phyloP scores from a whole-genome alignment of 768 basidiomycete genomes.

The Favolaschia claudopus region DNA sequence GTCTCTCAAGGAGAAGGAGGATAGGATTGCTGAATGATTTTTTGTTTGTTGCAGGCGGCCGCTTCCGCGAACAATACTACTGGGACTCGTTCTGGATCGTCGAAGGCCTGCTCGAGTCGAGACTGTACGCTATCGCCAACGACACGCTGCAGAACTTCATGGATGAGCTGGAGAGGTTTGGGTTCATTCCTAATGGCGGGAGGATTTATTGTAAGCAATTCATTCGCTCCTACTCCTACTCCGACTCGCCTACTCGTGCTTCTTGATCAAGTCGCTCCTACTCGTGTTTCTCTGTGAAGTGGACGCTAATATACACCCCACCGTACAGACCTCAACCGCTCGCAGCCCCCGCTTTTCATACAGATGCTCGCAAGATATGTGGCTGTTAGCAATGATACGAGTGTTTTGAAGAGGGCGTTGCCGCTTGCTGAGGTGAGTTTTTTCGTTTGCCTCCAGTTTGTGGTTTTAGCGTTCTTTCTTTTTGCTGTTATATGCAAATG shows the following conservation, averaged over 20 bases:
- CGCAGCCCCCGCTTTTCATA: slow-evolving; percentile 92
- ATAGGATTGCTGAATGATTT: background rate
- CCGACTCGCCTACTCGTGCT: too few relatives aligned
- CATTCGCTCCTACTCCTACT: too few relatives aligned
- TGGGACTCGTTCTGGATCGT: slow-evolving; percentile 85
- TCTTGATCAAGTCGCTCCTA: too few relatives aligned
- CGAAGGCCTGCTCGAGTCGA: slow-evolving; percentile 84
- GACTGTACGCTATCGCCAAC: slow-evolving; percentile 76
- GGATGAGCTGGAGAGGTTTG: slow-evolving; percentile 85
- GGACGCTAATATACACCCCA: background rate
- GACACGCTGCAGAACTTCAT: slow-evolving; percentile 91
- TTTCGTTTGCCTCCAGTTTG: too few relatives aligned
- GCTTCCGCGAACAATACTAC: slow-evolving; percentile 87
- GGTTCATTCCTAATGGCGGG: slow-evolving; percentile 95
- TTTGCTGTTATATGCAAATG: too few relatives aligned
- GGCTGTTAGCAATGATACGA: slow-evolving; percentile 68
- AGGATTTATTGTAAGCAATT: slow-evolving; percentile 87
- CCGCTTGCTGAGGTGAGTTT: slow-evolving; percentile 77
- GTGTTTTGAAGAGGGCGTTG: slow-evolving; percentile 82
- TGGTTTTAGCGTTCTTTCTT: too few relatives aligned
- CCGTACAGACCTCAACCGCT: slow-evolving; percentile 77
- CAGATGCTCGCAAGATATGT: slow-evolving; percentile 95
- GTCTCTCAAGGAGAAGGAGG: too few relatives aligned
- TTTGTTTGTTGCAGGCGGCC: slow-evolving; percentile 48
- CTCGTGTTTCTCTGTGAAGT: background rate